phyloP scores from a whole-genome alignment of 345 rosid species.

The Abelmoschus esculentus region DNA sequence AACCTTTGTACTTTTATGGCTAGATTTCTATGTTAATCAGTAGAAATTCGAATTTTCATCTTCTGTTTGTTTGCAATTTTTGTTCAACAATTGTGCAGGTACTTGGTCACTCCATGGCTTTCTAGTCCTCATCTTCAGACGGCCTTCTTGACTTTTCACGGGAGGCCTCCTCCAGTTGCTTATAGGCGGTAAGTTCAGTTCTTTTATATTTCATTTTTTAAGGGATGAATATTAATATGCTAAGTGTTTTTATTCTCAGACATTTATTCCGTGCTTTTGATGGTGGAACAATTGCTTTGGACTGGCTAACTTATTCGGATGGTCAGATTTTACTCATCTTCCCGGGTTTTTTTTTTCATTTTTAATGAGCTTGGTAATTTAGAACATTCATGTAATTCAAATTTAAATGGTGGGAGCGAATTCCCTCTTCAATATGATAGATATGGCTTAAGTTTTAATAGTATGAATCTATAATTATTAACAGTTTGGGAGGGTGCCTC shows the following conservation, averaged over 20 bases:
- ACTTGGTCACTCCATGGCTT: constrained; percentile 69
- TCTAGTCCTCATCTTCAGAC: constrained; percentile 84
- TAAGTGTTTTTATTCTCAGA: constrained; percentile 24
- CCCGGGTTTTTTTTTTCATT: background rate
- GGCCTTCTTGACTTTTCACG: constrained; percentile 47
- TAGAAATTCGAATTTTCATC: background rate
- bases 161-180: constrained; percentile 50
- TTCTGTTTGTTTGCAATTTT: background rate
- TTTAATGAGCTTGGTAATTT: background rate
- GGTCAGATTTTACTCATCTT: constrained; percentile 28
- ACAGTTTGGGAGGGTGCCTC: constrained; percentile 27
- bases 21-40: background rate
- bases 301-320: constrained; percentile 58
- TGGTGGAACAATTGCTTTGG: constrained; percentile 87
- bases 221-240: background rate
- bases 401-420: background rate
- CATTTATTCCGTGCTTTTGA: constrained; percentile 58
- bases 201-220: background rate
- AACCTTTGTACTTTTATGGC: background rate
- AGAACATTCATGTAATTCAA: background rate
- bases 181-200: constrained; percentile 47
- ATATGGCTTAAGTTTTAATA: background rate
- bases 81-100: constrained; percentile 28
- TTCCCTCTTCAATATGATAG: background rate
- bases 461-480: background rate